phyloP scores from a whole-genome alignment of 1,139 yeast genomes.

The Diutina ranongensis region DNA sequence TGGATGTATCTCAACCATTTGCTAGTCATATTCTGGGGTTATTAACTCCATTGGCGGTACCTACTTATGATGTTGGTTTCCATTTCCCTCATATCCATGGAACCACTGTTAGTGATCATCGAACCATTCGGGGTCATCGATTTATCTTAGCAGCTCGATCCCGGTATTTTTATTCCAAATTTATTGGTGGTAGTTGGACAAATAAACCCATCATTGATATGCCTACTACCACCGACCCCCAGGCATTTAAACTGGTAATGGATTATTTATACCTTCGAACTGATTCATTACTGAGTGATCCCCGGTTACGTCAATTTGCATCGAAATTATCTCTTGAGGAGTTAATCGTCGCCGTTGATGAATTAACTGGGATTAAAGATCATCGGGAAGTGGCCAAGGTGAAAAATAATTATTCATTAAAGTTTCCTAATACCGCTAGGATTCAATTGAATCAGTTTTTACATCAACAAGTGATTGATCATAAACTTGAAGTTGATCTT shows the following conservation, averaged over 20 bases:
- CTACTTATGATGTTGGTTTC: slow-evolving; percentile 28
- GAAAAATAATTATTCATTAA: slow-evolving; percentile 33
- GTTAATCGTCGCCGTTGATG: slow-evolving; percentile 21
- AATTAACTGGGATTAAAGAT: slow-evolving; percentile 7
- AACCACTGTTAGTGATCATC: slow-evolving; percentile 7
- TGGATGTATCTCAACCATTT: slow-evolving; percentile 63
- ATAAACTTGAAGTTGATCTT: slow-evolving; percentile 9
- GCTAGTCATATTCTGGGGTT: slow-evolving; percentile 55
- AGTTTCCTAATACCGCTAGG: slow-evolving; percentile 37
- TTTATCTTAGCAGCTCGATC: slow-evolving; percentile 32
- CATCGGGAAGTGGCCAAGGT: slow-evolving; percentile 22
- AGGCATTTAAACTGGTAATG: slow-evolving; percentile 27
- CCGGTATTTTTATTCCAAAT: slow-evolving; percentile 16
- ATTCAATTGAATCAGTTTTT: slow-evolving; percentile 32
- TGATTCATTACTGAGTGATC: slow-evolving; percentile 13
- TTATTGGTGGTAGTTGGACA: slow-evolving; percentile 18
- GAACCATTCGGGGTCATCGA: slow-evolving; percentile 21
- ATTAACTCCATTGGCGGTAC: slow-evolving; percentile 15
- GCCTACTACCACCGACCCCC: slow-evolving; percentile 14
- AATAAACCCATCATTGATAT: slow-evolving; percentile 14
- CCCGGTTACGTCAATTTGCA: slow-evolving; percentile 22
- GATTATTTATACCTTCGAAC: slow-evolving; percentile 42
- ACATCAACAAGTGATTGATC: slow-evolving; percentile 22
- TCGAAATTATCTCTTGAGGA: slow-evolving; percentile 23
- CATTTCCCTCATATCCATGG: slow-evolving; percentile 14